Evolutionary conservation across 164 flowering plant species (phyloP).

Genomic region (Hamamelis virginiana): DNA sequence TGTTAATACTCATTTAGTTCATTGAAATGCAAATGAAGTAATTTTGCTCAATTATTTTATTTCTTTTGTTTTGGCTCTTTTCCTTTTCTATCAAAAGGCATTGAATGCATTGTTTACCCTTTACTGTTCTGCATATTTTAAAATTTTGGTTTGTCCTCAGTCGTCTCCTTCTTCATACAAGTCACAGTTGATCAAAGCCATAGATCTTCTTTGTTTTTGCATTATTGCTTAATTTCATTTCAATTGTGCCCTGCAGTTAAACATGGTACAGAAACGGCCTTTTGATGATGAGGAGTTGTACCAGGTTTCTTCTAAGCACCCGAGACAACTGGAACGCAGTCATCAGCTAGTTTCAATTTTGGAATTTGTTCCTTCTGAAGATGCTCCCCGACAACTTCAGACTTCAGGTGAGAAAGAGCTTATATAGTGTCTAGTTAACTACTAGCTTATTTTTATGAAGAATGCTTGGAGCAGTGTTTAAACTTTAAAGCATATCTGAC

Average conservation of each 20-base stretch:
- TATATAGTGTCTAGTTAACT: too few relatives aligned
- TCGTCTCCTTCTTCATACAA: background rate
- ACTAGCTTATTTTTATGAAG: background rate
- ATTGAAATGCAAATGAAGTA: background rate
- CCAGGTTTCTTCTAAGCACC: constrained; percentile 28
- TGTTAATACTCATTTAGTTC: too few relatives aligned
- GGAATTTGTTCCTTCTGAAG: constrained; percentile 16
- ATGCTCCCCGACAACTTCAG: constrained; percentile 2
- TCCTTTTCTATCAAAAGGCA: background rate
- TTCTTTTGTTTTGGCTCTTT: background rate
- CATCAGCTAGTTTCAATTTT: constrained; percentile 11
- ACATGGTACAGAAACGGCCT: constrained; percentile 36
- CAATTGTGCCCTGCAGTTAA: constrained; percentile 4
- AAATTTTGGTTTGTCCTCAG: background rate
- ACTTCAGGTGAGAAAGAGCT: constrained; percentile 16
- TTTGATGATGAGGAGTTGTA: constrained; percentile 21
- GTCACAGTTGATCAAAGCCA: background rate
- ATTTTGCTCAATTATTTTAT: too few relatives aligned
- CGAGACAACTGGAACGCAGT: constrained; percentile 22
- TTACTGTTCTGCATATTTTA: too few relatives aligned
- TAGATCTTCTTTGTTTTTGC: background rate
- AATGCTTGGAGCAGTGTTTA: too few relatives aligned
- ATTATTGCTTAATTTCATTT: background rate
- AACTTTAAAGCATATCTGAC: too few relatives aligned
- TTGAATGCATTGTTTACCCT: background rate